A percentile compares a stretch with the other conserved stretches of the same genome.
phyloP scores from a whole-genome alignment of 2,329 filamentous ascomycete species.

The Aspergillus nomiae region DNA sequence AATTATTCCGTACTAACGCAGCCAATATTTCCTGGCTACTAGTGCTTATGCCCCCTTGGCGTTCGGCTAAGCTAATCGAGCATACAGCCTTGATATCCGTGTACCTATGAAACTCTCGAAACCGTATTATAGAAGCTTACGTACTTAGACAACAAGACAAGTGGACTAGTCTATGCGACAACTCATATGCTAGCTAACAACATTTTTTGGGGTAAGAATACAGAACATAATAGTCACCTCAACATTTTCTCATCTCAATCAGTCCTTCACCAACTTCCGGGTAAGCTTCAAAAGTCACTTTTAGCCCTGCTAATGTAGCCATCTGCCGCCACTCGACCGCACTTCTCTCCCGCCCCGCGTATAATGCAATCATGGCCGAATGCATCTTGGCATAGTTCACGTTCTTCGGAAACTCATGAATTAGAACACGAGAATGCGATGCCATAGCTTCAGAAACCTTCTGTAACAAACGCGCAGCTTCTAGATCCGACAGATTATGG shows the following conservation, averaged over 20 bases:
- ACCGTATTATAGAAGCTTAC: not conserved
- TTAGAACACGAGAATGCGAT: conserved; percentile 35
- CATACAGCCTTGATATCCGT: not conserved
- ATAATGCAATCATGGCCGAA: conserved; percentile 41
- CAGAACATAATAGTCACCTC: not conserved
- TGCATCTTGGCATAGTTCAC: conserved; percentile 37
- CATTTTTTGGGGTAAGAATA: not conserved
- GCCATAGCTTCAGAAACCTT: conserved; percentile 7
- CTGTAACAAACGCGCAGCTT: conserved; percentile 24
- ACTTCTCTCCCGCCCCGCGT: conserved; percentile 37
- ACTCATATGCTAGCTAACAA: not conserved
- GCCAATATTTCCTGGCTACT: too few relatives aligned
- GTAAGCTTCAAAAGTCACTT: conserved; percentile 40
- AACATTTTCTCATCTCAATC: conserved; percentile 35
- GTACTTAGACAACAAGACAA: not conserved
- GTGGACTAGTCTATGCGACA: not conserved
- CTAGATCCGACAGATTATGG: conserved; percentile 41
- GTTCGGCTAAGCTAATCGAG: not conserved
- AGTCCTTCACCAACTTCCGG: conserved; percentile 35
- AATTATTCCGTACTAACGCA: not conserved
- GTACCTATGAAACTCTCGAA: too few relatives aligned
- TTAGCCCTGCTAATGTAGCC: conserved; percentile 33
- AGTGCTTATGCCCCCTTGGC: not conserved
- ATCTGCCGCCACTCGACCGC: conserved; percentile 38
- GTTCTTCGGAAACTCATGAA: conserved; percentile 42